Percentiles rank a stretch among this genome's conserved stretches.
Evolutionary conservation across 225 moss, liverwort and hornwort genomes (phyloP).

Genomic region (Anthoceros angustus): DNA sequence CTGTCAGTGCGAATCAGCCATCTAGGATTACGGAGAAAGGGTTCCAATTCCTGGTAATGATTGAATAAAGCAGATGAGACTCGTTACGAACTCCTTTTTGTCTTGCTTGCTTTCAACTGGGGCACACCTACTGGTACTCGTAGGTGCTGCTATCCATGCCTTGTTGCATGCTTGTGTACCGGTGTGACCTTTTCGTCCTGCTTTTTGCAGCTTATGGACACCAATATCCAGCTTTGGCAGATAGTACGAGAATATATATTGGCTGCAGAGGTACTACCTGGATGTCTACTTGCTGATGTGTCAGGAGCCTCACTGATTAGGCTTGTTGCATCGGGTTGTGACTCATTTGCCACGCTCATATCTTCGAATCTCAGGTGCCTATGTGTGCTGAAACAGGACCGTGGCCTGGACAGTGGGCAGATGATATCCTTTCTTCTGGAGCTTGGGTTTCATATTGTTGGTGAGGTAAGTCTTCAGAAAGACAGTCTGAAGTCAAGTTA

Average conservation of each 20-base stretch:
- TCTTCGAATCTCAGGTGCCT: too few species aligned
- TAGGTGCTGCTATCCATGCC: too few species aligned
- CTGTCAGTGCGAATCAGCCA: constrained; percentile 44
- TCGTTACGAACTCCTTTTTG: not conserved
- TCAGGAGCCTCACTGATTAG: not conserved
- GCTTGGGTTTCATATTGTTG: constrained; percentile 75
- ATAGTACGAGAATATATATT: constrained; percentile 81
- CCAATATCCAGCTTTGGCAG: constrained; percentile 82
- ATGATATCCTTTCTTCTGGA: constrained; percentile 75
- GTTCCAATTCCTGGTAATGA: constrained; percentile 73
- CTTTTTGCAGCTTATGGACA: constrained; percentile 62
- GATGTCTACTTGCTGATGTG: not conserved
- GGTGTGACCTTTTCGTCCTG: constrained; percentile 2
- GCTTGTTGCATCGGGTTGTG: not conserved
- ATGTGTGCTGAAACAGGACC: constrained; percentile 30
- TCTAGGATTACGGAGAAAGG: constrained; percentile 63
- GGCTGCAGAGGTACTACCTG: constrained; percentile 48
- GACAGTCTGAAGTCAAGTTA: not conserved
- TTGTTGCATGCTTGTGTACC: not conserved
- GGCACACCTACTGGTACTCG: not conserved
- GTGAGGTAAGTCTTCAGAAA: constrained; percentile 37
- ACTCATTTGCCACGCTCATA: not conserved
- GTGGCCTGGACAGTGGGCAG: constrained; percentile 73
- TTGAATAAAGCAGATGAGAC: not conserved
- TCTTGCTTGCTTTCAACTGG: not conserved